Evolutionary conservation across 495 filamentous ascomycete species (phyloP).

Genomic region (Melanomma pulvis-pyrius): DNA sequence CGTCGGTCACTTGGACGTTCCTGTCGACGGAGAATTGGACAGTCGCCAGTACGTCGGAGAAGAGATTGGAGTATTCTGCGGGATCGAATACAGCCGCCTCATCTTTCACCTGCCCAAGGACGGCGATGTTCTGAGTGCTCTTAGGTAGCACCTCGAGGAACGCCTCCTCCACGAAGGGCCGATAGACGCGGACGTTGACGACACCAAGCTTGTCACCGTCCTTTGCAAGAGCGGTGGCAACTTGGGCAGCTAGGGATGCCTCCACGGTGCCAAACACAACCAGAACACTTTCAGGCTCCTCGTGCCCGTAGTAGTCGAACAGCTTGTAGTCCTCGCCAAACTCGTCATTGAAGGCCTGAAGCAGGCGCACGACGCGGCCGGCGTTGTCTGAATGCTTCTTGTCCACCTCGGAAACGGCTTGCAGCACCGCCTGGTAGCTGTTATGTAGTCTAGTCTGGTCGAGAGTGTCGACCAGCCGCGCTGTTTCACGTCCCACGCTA

Average conservation of each 20-base stretch:
- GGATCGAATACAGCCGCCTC: slow-evolving; percentile 63
- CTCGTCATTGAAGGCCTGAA: slow-evolving; percentile 85
- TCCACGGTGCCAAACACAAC: slow-evolving; percentile 93
- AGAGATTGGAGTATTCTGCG: slow-evolving; percentile 77
- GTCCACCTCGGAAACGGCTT: slow-evolving; percentile 57
- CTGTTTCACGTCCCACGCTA: slow-evolving; percentile 79
- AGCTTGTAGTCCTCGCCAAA: slow-evolving; percentile 88
- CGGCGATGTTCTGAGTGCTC: slow-evolving; percentile 70
- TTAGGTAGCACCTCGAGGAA: slow-evolving; percentile 80
- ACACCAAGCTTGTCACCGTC: slow-evolving; percentile 78
- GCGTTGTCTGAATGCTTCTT: slow-evolving; percentile 75
- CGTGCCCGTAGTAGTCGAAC: slow-evolving; percentile 94
- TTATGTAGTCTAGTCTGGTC: slow-evolving; percentile 70
- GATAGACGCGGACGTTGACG: slow-evolving; percentile 88
- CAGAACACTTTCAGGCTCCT: slow-evolving; percentile 72
- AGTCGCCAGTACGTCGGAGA: slow-evolving; percentile 83
- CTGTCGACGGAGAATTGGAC: slow-evolving; percentile 70
- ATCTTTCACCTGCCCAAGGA: slow-evolving; percentile 65
- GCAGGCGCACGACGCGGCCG: slow-evolving; percentile 71
- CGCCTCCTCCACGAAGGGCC: slow-evolving; percentile 90
- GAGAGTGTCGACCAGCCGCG: slow-evolving; percentile 81
- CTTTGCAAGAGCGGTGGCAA: slow-evolving; percentile 71
- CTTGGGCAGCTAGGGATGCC: slow-evolving; percentile 79
- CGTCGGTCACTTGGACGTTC: slow-evolving; percentile 67
- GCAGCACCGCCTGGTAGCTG: slow-evolving; percentile 69